These are phyloP conservation scores for Dissophora globulifera DNA, from an alignment of 192 early-diverging fungal genomes.

Conservation along the genomic window DNA sequence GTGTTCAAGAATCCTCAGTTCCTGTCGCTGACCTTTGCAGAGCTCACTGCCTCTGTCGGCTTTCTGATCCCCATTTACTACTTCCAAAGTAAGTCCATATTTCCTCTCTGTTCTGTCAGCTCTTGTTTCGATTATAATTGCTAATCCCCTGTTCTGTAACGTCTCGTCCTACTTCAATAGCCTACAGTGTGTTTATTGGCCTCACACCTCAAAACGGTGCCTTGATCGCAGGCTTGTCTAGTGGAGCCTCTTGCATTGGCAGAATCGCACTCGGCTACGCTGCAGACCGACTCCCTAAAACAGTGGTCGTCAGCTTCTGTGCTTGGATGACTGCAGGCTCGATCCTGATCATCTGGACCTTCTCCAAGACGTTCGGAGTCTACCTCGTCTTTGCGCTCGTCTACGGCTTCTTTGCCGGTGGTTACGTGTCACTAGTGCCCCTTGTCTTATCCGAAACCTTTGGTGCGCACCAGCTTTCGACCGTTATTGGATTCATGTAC, in stretches of 20 bases:
- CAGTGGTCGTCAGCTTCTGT: conserved; percentile 40
- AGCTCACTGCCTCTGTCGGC: conserved; percentile 50
- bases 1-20: conserved; percentile 55
- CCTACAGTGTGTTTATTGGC: conserved; percentile 67
- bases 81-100: conserved; percentile 44
- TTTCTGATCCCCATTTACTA: conserved; percentile 63
- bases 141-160: too few species aligned
- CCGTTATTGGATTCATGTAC: conserved; percentile 59
- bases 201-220: conserved; percentile 68
- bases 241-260: conserved; percentile 71
- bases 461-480: conserved; percentile 55
- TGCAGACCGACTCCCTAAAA: conserved; percentile 63
- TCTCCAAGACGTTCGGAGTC: conserved; percentile 36
- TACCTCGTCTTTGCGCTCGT: conserved; percentile 55
- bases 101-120: neutral
- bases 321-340: conserved; percentile 52
- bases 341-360: conserved; percentile 39
- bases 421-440: conserved; percentile 55
- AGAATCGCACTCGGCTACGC: conserved; percentile 71
- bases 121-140: neutral
- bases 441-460: conserved; percentile 51
- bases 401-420: conserved; percentile 63
- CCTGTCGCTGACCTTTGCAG: conserved; percentile 42
- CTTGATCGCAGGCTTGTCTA: conserved; percentile 70
- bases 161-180: conserved; percentile 24